A percentile compares a stretch with the other conserved stretches of the same genome.
phyloP scores from a whole-genome alignment of 495 filamentous ascomycete species.

The Talaromyces liani region DNA sequence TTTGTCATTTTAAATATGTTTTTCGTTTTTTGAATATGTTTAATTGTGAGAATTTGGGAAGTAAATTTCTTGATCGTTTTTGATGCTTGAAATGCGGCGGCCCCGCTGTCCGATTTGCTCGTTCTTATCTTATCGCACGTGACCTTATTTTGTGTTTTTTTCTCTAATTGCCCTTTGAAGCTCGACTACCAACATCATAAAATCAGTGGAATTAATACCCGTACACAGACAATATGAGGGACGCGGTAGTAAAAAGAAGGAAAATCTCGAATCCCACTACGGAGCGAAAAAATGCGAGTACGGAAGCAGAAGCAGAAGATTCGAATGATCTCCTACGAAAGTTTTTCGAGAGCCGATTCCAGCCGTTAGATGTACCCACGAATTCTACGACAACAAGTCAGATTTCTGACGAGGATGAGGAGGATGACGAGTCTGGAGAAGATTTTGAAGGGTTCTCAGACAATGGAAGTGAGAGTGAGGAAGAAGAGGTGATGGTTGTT shows the following conservation, averaged over 20 bases:
- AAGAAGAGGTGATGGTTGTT: conserved; percentile 51
- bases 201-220: neutral
- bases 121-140: conserved; percentile 38
- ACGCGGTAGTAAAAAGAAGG: conserved; percentile 34
- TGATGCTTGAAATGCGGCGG: neutral
- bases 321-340: conserved; percentile 57
- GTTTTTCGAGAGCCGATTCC: conserved; percentile 83
- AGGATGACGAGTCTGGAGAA: conserved; percentile 41
- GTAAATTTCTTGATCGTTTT: neutral
- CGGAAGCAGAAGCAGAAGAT: conserved; percentile 16
- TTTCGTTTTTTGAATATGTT: neutral
- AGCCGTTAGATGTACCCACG: conserved; percentile 43
- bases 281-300: conserved; percentile 9
- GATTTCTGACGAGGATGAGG: conserved; percentile 17
- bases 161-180: neutral
- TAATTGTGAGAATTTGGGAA: neutral
- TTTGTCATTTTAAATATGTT: conserved; percentile 59
- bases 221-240: conserved; percentile 10
- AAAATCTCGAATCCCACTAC: conserved; percentile 19
- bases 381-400: conserved; percentile 14
- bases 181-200: neutral
- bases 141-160: conserved; percentile 13
- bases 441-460: conserved; percentile 59
- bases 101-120: neutral
- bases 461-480: conserved; percentile 28